Evolutionary conservation across 2,329 filamentous ascomycete genomes (phyloP), one percentile per base, ranked within the genome.

Genomic region (Beauveria australis): DNA sequence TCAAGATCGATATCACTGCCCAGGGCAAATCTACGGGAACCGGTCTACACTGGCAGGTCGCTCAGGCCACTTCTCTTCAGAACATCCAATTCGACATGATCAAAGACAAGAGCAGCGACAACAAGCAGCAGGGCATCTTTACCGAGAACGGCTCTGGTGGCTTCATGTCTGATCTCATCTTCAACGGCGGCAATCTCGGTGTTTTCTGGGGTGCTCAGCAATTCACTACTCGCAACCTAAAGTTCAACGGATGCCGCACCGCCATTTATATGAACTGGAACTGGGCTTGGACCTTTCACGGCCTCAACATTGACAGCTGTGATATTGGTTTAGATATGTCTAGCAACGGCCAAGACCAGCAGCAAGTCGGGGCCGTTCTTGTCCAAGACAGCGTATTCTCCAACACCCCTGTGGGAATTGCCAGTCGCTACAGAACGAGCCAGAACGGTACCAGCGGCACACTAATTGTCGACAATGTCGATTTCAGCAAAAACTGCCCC

Each of bases 251-350:
- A 73, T 92, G 89, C 78, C 82, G 90, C 70, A 95, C 90, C 2
- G 91, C 89, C 63, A 85, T 96, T 64, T 91, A 84, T 76, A 89
- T 94, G 86, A 92, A 92, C 79, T 96, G 91, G 91, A 90, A 93
- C 77, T 96, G 91, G 91, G 79, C 86, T 19, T 95, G 89, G 88
- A 85, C 87, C 49, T 84, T 94, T 75, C 91, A 93, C 71, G 88
- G 84, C 41, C 67, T 95, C 43, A 81, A 76, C 51, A 89, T 95
- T 74, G 86, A 91, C 72, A 85, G 88, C 71, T 90, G 88, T 70
- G 76, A 78, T n/a, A 75, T 92, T 44, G 91, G 89, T 60, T 78
- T 95, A 64, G 89, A 95, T 74, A 91, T 96, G 85, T 83, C 87
- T 58, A 83, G 82, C 66, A 82, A 84, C 53, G 83, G 79, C 28